Evolutionary conservation across 2,329 filamentous ascomycete species (phyloP), one percentile per base, ranked within the genome.

Genomic region (Botrytis sinoallii): DNA sequence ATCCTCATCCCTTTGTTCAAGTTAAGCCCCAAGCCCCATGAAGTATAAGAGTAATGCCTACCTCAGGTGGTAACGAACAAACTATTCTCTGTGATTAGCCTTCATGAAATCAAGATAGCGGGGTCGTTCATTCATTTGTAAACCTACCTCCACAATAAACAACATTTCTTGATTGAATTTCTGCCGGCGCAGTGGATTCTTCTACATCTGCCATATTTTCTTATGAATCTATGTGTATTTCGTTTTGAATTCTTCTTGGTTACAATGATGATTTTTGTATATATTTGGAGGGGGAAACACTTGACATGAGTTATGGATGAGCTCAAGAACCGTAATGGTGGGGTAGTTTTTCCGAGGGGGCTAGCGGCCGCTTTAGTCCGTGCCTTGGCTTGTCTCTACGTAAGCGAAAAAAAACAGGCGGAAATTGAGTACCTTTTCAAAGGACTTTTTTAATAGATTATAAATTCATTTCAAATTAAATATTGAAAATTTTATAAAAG

Each of bases 51-150:
- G 44, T 16, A 18, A 52, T 6, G 64, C 78, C 70, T 86, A 91
- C 89, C 87, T 91, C 89, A 71, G 89, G 89, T 52, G 89, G 89
- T 73, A 91, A 84, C 74, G 88, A 88, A 83, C 89, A 91, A 68
- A 91, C 89, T 91, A 77, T 64, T 77, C 29, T 48, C 59, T 57
- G 14, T 57, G 55, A 57, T 35, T 70, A 61, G 59, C 22, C 52
- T 57, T 18, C 14, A 29, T 57, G 8, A n/a, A n/a, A 18, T 40
- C 22, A 61, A 61, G 59, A 61, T 61, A 61, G 59, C 59, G 59
- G 59, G 59, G 59, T 61, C 59, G 38, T 61, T 61, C 6, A 61
- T 61, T 38, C 57, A 35, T 35, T 14, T 18, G 35, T n/a, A 29
- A 63, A 66, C 77, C 57, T 75, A 79, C 81, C 81, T 76, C 81